These are phyloP conservation scores for Rauvolfia tetraphylla DNA, from an alignment of 257 asterid genomes.

Conservation along the genomic window DNA sequence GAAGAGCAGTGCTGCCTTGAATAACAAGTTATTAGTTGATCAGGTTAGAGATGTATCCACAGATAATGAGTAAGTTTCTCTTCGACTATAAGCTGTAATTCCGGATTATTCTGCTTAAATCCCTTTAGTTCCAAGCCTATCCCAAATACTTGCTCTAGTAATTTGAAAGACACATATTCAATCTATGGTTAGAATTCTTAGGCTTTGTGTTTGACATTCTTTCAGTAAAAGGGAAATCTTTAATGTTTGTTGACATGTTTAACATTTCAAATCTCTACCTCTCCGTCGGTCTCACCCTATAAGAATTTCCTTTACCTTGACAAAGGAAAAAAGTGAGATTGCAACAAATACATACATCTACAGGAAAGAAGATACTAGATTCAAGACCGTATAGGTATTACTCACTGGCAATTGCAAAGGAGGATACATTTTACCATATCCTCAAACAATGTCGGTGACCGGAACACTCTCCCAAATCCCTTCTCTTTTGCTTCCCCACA, in stretches of 20 bases:
- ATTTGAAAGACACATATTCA: background rate
- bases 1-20: background rate
- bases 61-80: background rate
- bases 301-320: background rate
- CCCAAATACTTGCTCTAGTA: background rate
- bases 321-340: background rate
- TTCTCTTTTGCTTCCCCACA: conserved; percentile 48
- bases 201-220: background rate
- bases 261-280: background rate
- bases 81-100: background rate
- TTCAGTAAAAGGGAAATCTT: background rate
- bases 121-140: background rate
- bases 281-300: background rate
- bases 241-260: background rate
- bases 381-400: conserved; percentile 1
- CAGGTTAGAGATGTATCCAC: background rate
- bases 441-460: conserved; percentile 90
- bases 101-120: background rate
- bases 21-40: background rate
- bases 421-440: conserved; percentile 85
- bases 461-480: conserved; percentile 72
- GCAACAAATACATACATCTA: background rate
- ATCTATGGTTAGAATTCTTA: background rate
- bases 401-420: conserved; percentile 98
- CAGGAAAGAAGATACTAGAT: background rate